Conservation (phyloP, 1,284 basidiomycete species). For the Ganoderma sp. region DNA sequence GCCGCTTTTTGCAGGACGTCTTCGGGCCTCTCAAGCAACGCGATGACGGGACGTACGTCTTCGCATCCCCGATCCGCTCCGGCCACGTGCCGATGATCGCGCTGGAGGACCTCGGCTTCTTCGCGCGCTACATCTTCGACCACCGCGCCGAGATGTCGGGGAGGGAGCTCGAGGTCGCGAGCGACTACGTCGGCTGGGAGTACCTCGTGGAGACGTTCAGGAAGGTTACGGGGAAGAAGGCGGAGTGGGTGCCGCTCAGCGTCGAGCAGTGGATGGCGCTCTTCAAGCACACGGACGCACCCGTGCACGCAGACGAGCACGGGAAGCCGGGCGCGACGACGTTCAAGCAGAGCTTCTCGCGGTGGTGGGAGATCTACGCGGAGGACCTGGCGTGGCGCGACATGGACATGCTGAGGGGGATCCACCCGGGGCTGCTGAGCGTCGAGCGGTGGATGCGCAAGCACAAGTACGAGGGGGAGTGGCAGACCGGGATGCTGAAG, state of each 20-base stretch:
- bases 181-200: constrained; percentile 52
- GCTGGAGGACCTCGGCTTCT: constrained; percentile 43
- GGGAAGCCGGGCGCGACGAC: constrained; percentile 40
- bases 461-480: constrained; percentile 26
- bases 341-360: constrained; percentile 46
- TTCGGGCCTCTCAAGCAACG: constrained; percentile 39
- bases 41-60: constrained; percentile 40
- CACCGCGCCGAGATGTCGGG: constrained; percentile 49
- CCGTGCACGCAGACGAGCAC: constrained; percentile 39
- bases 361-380: constrained; percentile 47
- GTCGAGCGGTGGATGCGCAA: constrained; percentile 37
- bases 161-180: constrained; percentile 49
- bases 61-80: constrained; percentile 32
- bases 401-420: constrained; percentile 32
- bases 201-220: constrained; percentile 50
- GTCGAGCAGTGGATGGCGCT: constrained; percentile 49
- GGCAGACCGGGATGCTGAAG: constrained; percentile 19
- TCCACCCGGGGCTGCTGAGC: constrained; percentile 41
- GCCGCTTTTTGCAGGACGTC: constrained; percentile 23
- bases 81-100: constrained; percentile 41
- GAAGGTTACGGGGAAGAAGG: constrained; percentile 46
- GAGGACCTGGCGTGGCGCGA: constrained; percentile 46
- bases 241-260: constrained; percentile 43
- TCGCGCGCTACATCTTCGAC: constrained; percentile 49
- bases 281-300: constrained; percentile 40